Evolutionary conservation across 352 stramenopile species (phyloP).

Genomic region (Globisporangium heterothallicum): DNA sequence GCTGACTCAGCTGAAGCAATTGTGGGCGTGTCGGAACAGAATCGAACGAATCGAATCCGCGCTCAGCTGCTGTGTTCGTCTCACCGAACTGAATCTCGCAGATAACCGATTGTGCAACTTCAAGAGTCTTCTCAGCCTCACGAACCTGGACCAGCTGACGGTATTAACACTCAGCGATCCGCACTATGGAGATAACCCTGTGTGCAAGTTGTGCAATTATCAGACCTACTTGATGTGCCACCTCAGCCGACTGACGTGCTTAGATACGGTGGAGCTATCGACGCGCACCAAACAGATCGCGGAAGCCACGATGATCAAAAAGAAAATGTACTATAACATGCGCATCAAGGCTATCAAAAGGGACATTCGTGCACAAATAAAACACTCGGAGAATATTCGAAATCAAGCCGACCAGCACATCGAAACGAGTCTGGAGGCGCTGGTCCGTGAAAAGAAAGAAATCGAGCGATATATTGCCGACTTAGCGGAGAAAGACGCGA

Average conservation of each 20-base stretch:
- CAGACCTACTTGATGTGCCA: conserved; percentile 90
- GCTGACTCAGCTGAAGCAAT: conserved; percentile 39
- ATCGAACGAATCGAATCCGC: conserved; percentile 61
- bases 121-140: conserved; percentile 77
- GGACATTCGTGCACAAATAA: conserved; percentile 56
- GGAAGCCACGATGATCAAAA: conserved; percentile 91
- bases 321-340: conserved; percentile 96
- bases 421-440: conserved; percentile 32
- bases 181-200: conserved; percentile 88
- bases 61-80: conserved; percentile 43
- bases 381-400: conserved; percentile 39
- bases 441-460: conserved; percentile 61
- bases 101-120: conserved; percentile 84
- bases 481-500: background rate
- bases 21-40: conserved; percentile 77
- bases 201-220: conserved; percentile 91
- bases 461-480: conserved; percentile 43
- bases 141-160: conserved; percentile 54
- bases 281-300: conserved; percentile 83
- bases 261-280: conserved; percentile 77
- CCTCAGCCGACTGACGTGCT: conserved; percentile 47
- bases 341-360: conserved; percentile 87
- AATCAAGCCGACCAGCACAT: conserved; percentile 42
- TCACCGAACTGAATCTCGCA: conserved; percentile 83
- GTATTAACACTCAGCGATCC: conserved; percentile 79